These are phyloP conservation scores for Canavalia gladiata DNA, from an alignment of 306 rosid species.

Conservation along the genomic window DNA sequence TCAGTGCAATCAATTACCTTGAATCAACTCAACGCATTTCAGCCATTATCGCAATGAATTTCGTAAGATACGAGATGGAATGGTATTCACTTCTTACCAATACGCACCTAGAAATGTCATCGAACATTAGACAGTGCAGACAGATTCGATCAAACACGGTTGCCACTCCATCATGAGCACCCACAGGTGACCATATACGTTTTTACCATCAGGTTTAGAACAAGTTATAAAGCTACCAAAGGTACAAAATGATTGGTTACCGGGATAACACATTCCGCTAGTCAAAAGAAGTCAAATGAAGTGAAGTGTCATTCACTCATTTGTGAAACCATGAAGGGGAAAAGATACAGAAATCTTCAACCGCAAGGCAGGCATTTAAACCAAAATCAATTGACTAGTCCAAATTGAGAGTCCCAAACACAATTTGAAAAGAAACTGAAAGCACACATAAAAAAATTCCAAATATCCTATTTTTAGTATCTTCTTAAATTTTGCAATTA, in stretches of 20 bases:
- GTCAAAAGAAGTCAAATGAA: slow-evolving; percentile 43
- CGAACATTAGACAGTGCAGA: slow-evolving; percentile 3
- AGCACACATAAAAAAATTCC: neutral
- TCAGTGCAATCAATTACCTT: neutral
- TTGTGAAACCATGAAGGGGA: neutral
- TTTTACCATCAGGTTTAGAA: slow-evolving; percentile 7
- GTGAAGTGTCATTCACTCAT: neutral
- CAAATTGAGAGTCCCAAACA: neutral
- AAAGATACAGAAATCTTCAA: neutral
- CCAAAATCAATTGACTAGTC: slow-evolving; percentile 13
- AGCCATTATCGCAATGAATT: neutral
- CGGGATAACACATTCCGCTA: neutral
- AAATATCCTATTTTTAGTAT: neutral
- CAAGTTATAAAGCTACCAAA: slow-evolving; percentile 3
- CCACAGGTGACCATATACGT: neutral
- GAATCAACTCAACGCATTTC: neutral
- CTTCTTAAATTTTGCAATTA: slow-evolving; percentile 21
- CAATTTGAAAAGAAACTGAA: slow-evolving; percentile 12
- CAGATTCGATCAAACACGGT: neutral
- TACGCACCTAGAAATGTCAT: neutral
- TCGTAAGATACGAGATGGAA: neutral
- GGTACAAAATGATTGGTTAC: neutral
- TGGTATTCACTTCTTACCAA: neutral
- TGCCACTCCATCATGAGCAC: slow-evolving; percentile 4
- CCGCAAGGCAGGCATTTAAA: neutral